phyloP scores from a whole-genome alignment of 1,284 basidiomycete species.

The Trametes polyzona region DNA sequence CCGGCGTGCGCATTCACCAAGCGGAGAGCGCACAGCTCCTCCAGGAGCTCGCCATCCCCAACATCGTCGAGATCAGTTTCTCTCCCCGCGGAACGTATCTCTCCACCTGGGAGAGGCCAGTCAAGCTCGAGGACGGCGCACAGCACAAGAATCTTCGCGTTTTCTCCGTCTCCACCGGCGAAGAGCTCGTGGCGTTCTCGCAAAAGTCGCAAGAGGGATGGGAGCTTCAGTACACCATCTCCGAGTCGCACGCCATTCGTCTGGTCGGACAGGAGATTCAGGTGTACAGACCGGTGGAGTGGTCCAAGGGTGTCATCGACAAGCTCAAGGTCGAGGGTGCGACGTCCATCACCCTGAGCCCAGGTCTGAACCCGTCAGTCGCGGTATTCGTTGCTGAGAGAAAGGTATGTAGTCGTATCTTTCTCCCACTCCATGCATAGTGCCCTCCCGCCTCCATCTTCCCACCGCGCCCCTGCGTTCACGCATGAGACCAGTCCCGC shows the following conservation, averaged over 20 bases:
- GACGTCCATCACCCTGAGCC: constrained; percentile 75
- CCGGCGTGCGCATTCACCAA: constrained; percentile 78
- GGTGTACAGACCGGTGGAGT: constrained; percentile 83
- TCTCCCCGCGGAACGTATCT: constrained; percentile 93
- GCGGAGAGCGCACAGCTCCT: constrained; percentile 75
- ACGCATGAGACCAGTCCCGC: no score
- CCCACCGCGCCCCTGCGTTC: neutral
- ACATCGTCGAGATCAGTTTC: constrained; percentile 85
- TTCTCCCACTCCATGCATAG: no score
- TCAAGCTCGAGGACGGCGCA: constrained; percentile 79
- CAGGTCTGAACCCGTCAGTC: constrained; percentile 82
- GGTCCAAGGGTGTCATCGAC: constrained; percentile 78
- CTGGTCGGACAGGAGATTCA: constrained; percentile 87
- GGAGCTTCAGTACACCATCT: constrained; percentile 91
- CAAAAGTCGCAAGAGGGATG: constrained; percentile 87
- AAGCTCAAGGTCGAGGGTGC: constrained; percentile 86
- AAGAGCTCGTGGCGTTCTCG: constrained; percentile 80
- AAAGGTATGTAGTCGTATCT: constrained; percentile 74
- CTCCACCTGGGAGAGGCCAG: constrained; percentile 92
- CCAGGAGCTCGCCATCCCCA: constrained; percentile 70
- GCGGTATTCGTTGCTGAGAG: constrained; percentile 95
- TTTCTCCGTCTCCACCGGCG: constrained; percentile 82
- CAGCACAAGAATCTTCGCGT: constrained; percentile 90
- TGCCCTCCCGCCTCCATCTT: neutral
- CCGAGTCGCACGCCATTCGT: constrained; percentile 88